phyloP scores from a whole-genome alignment of 768 basidiomycete species.

The Tylopilus felleus region DNA sequence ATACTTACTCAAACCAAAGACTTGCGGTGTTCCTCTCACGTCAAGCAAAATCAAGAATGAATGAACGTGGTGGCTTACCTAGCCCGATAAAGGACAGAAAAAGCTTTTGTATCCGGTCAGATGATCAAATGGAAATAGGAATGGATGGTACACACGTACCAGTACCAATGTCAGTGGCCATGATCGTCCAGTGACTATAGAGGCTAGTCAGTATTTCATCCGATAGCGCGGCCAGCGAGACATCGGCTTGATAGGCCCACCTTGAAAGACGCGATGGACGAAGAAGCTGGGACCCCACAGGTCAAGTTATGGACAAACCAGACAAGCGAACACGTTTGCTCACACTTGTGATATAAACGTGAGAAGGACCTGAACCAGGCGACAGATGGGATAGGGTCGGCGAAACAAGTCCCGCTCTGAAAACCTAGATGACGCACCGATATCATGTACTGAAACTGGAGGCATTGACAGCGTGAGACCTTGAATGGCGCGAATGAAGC shows the following conservation, averaged over 20 bases:
- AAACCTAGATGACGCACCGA: slow-evolving; percentile 14
- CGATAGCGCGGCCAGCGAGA: not conserved
- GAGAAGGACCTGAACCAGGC: slow-evolving; percentile 21
- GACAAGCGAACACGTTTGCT: not conserved
- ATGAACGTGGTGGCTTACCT: slow-evolving; percentile 14
- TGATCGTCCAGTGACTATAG: slow-evolving; percentile 22
- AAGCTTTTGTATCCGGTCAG: slow-evolving; percentile 10
- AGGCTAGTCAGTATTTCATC: not conserved
- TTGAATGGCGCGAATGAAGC: not conserved
- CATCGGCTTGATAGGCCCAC: slow-evolving; percentile 3
- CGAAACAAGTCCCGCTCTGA: not conserved
- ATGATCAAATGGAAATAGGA: not conserved
- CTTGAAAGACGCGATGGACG: slow-evolving; percentile 22
- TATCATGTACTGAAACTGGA: slow-evolving; percentile 25
- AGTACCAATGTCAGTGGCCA: slow-evolving; percentile 8
- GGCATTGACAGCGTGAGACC: not conserved
- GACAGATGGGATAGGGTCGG: not conserved
- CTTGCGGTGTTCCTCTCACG: slow-evolving; percentile 10
- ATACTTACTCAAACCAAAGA: slow-evolving; percentile 28
- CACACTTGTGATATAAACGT: slow-evolving; percentile 28
- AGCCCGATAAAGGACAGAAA: slow-evolving; percentile 19
- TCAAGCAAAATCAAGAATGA: slow-evolving; percentile 9
- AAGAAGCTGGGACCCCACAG: slow-evolving; percentile 22
- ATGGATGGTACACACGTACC: slow-evolving; percentile 12
- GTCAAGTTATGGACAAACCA: not conserved